Conservation (phyloP, 192 early-diverging fungal genomes). For the Coemansia sp. region DNA sequence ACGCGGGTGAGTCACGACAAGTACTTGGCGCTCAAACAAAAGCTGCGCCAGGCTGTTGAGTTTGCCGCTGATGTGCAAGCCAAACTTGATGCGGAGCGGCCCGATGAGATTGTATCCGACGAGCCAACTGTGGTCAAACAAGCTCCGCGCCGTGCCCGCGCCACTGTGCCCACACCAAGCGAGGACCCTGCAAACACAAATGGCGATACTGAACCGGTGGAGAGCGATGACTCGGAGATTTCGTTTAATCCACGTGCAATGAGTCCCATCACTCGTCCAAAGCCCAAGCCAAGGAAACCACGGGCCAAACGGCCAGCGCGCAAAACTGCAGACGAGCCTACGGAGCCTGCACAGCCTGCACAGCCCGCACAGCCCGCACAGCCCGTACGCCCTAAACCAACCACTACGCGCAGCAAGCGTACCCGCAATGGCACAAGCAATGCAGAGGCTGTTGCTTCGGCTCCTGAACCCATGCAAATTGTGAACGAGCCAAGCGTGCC, state of each 20-base stretch:
- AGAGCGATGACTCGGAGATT: conserved; percentile 51
- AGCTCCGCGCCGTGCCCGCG: neutral
- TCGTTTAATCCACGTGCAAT: conserved; percentile 33
- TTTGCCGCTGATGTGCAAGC: conserved; percentile 32
- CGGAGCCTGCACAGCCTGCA: too few relatives aligned
- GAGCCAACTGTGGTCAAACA: neutral
- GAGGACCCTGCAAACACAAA: neutral
- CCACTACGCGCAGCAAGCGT: neutral
- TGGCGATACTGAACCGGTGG: neutral
- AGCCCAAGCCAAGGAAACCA: conserved; percentile 1
- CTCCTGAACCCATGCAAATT: neutral
- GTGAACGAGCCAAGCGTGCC: neutral
- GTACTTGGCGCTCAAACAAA: conserved; percentile 35
- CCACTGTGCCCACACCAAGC: too few relatives aligned
- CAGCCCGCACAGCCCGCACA: conserved; percentile 47
- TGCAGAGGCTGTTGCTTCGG: too few relatives aligned
- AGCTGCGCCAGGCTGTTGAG: conserved; percentile 42
- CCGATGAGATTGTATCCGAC: too few relatives aligned
- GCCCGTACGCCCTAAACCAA: conserved; percentile 26
- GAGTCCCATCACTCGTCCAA: conserved; percentile 6
- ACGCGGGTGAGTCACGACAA: conserved; percentile 39
- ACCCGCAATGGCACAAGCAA: neutral
- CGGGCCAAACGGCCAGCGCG: neutral
- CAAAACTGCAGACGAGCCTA: neutral
- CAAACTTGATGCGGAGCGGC: conserved; percentile 26